These are phyloP conservation scores for Fusarium metavorans DNA, from an alignment of 2,329 filamentous ascomycete species.

Conservation along the genomic window DNA sequence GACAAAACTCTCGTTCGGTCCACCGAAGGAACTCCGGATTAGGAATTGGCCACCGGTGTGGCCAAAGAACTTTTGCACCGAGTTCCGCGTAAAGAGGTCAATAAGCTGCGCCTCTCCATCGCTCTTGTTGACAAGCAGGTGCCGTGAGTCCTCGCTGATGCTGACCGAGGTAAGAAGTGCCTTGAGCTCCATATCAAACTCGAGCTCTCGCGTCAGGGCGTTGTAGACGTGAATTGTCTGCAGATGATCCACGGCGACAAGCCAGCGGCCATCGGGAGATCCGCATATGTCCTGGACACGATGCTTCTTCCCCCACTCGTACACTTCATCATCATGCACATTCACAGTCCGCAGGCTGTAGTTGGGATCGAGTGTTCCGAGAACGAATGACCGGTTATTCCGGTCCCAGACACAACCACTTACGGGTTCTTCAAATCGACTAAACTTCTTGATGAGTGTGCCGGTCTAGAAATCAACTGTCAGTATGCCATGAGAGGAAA, in stretches of 20 bases:
- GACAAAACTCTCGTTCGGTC: constrained; percentile 91
- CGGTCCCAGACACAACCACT: constrained; percentile 91
- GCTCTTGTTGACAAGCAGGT: constrained; percentile 84
- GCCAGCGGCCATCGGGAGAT: constrained; percentile 80
- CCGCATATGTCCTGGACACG: constrained; percentile 88
- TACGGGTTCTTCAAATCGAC: constrained; percentile 83
- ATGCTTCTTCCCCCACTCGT: constrained; percentile 77
- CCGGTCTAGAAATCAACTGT: constrained; percentile 65
- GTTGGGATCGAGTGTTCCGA: constrained; percentile 78
- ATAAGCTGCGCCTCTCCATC: constrained; percentile 83
- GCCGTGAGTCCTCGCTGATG: constrained; percentile 83
- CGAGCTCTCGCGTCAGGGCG: constrained; percentile 77
- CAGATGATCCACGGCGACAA: constrained; percentile 82
- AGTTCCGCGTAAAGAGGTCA: constrained; percentile 77
- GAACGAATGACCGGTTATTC: constrained; percentile 81
- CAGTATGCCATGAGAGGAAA: constrained; percentile 18
- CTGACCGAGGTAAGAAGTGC: constrained; percentile 81
- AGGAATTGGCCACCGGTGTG: constrained; percentile 81
- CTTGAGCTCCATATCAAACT: constrained; percentile 76
- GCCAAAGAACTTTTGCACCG: constrained; percentile 81
- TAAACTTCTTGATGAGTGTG: constrained; percentile 70
- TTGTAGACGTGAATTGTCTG: constrained; percentile 85
- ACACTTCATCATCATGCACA: constrained; percentile 69
- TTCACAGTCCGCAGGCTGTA: constrained; percentile 79
- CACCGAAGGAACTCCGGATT: constrained; percentile 87